Evolutionary conservation across 129 eudicot genomes (phyloP).

Genomic region (Artemisia argyi): DNA sequence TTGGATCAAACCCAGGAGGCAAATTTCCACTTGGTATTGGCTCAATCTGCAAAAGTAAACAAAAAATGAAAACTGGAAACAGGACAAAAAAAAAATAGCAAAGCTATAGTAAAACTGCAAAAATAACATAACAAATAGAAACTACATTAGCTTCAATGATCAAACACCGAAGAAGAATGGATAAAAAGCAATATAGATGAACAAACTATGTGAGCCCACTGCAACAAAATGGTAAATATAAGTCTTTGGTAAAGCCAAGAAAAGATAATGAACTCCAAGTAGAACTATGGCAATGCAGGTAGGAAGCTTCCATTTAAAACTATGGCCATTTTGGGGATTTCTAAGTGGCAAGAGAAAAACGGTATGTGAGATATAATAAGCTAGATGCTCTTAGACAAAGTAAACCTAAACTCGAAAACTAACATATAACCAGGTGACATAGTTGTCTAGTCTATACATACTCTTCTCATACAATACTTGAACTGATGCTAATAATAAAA

Average conservation of each 20-base stretch:
- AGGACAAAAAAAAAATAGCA: not conserved
- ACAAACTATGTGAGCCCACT: not conserved
- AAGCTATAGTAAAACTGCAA: not conserved
- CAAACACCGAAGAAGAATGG: not conserved
- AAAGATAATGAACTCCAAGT: not conserved
- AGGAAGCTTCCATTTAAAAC: not conserved
- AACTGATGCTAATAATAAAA: not conserved
- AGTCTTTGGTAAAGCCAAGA: not conserved
- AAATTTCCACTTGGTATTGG: constrained; percentile 51
- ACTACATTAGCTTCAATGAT: not conserved
- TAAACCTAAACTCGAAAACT: not conserved
- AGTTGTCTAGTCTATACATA: too few species aligned
- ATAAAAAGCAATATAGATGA: not conserved
- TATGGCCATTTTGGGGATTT: not conserved
- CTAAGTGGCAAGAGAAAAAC: not conserved
- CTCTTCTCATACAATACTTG: not conserved
- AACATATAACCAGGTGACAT: not conserved
- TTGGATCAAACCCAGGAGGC: not conserved
- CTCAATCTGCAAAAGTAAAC: constrained; percentile 65
- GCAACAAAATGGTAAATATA: not conserved
- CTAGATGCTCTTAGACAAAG: not conserved
- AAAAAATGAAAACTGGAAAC: constrained; percentile 18
- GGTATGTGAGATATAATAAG: not conserved
- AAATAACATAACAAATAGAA: not conserved
- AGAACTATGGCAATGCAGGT: not conserved